These are phyloP conservation scores for Ogataea dorogensis DNA, from an alignment of 805 yeast species.

Conservation along the genomic window DNA sequence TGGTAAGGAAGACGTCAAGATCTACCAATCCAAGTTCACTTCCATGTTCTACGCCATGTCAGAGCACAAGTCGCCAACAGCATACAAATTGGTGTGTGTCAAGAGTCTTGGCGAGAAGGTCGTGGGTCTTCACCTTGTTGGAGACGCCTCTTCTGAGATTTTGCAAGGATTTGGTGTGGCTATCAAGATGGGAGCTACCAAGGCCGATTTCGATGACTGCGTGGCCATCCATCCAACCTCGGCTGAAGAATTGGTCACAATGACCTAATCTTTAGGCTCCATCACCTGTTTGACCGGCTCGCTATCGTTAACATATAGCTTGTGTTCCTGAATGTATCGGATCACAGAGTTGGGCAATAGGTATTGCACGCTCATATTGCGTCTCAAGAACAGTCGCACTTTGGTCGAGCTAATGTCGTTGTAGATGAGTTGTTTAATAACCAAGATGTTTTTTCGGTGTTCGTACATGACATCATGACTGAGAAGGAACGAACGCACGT, in stretches of 20 bases:
- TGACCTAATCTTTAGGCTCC: slow-evolving; percentile 39
- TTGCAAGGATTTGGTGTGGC: slow-evolving; percentile 99
- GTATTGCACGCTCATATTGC: slow-evolving; percentile 97
- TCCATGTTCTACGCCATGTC: slow-evolving; percentile 93
- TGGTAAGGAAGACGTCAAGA: slow-evolving; percentile 77
- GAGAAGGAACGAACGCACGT: slow-evolving; percentile 86
- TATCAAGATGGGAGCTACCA: slow-evolving; percentile 98
- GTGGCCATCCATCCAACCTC: slow-evolving; percentile 99
- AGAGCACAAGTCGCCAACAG: slow-evolving; percentile 78
- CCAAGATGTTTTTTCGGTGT: slow-evolving; percentile 88
- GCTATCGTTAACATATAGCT: slow-evolving; percentile 75
- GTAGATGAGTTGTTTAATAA: slow-evolving; percentile 92
- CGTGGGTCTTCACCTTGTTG: slow-evolving; percentile 91
- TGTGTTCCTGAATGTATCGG: slow-evolving; percentile 90
- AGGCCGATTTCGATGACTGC: slow-evolving; percentile 89
- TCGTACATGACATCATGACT: slow-evolving; percentile 97
- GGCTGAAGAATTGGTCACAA: slow-evolving; percentile 95
- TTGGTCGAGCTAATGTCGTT: slow-evolving; percentile 95
- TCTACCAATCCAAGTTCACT: slow-evolving; percentile 79
- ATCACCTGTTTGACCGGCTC: slow-evolving; percentile 93
- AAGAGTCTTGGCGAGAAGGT: slow-evolving; percentile 85
- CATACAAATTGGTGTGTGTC: slow-evolving; percentile 73
- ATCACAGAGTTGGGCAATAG: slow-evolving; percentile 91
- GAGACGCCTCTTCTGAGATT: slow-evolving; percentile 88
- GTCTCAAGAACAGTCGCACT: slow-evolving; percentile 84